Evolutionary conservation across 257 asterid species (phyloP).

Genomic region (Coffea eugenioides): DNA sequence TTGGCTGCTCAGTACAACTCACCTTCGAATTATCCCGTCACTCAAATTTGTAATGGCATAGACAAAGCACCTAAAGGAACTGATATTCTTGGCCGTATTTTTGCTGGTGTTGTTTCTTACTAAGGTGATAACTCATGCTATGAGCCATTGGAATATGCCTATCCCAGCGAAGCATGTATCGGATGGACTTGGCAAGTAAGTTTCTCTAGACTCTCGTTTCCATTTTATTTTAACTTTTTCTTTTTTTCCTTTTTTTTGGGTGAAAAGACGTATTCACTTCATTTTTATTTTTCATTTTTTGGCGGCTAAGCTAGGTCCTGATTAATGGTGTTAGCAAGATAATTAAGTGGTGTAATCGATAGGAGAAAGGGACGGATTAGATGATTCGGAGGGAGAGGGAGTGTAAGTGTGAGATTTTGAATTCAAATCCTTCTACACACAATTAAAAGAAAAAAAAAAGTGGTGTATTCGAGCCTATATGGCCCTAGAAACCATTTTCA

Average conservation of each 20-base stretch:
- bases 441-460: too few relatives aligned
- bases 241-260: too few relatives aligned
- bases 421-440: too few relatives aligned
- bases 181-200: conserved; percentile 10
- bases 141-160: fast-evolving
- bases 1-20: conserved; percentile 12
- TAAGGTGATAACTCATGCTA: conserved; percentile 13
- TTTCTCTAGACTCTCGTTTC: too few relatives aligned
- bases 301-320: not conserved
- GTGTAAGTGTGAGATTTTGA: too few relatives aligned
- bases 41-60: conserved; percentile 30
- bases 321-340: not conserved
- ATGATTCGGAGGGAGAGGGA: too few relatives aligned
- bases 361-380: too few relatives aligned
- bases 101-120: conserved; percentile 23
- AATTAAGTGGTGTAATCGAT: not conserved
- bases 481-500: not conserved
- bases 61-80: conserved; percentile 38
- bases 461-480: too few relatives aligned
- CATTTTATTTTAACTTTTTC: too few relatives aligned
- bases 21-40: conserved; percentile 8
- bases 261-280: too few relatives aligned
- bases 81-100: conserved; percentile 17
- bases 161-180: not conserved
- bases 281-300: too few relatives aligned